Base-by-base conservation (phyloP, 2,329 filamentous ascomycete genomes). In the Cytospora leucostoma region DNA sequence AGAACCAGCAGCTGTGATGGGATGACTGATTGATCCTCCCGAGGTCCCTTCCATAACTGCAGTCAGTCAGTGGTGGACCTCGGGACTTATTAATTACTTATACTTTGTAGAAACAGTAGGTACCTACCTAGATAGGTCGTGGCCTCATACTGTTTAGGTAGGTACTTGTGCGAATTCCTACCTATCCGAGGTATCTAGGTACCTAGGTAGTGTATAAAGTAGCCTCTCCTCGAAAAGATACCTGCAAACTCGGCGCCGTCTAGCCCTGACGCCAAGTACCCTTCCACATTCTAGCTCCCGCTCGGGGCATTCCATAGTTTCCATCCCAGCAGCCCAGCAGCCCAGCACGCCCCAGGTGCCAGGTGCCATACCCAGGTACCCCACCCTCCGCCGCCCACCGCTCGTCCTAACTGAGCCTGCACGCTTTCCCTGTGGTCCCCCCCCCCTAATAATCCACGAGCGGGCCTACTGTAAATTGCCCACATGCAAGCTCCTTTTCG, bases 401-500 rank as follows among this genome's bases (percentile, higher is more conserved):
- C 44, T 49, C 56, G 47, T 35, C 51, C 56, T 54, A 19, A 44
- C 27, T 33, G 21, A 27, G 15, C 55, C 55, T 55, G 21, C 19
- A 47, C 21, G 49, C 53, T 51, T 61, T 61, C 58, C 58, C 37
- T 49, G 38, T 38, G 51, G 50, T 12, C 44, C 40, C 15, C 50
- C 27, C 57, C 58, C 53, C 53, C 58, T 64, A 50, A 61, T 57
- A 53, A 52, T 27, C 56, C 56, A 60, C 49, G 55, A 56, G 53
- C 62, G 62, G 62, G 62, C 58, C 62, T 62, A 49, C 58, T 61
- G 51, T 62, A 64, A 61, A 64, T 57, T 61, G 58, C 55, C 59
- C 53, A 61, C 27, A 27, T 27, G 27, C 27, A 27, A 3, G 62
- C 62, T 64, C 62, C 62, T 64, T 64, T 64, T 64, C 54, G 51